Evolutionary conservation across 352 stramenopile species (phyloP).

Genomic region (Globisporangium camurandrum): DNA sequence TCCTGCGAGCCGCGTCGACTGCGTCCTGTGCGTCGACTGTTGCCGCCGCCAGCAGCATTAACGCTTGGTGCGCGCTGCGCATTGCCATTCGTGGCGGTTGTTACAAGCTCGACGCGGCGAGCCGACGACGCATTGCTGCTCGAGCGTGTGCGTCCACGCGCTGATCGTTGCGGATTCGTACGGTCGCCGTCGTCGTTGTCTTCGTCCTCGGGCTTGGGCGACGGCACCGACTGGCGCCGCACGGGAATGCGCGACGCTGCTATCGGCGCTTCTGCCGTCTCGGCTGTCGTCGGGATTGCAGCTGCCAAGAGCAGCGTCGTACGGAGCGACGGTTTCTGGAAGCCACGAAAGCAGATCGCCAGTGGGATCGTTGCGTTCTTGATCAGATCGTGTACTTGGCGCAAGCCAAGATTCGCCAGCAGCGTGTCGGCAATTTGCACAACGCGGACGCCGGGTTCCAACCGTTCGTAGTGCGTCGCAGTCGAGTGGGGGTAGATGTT

Average conservation of each 20-base stretch:
- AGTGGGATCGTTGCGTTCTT: slow-evolving; percentile 66
- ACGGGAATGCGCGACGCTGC: background rate
- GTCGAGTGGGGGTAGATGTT: slow-evolving; percentile 80
- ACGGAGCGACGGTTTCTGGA: slow-evolving; percentile 19
- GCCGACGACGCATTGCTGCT: slow-evolving; percentile 2
- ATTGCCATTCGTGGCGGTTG: background rate
- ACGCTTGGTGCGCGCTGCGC: background rate
- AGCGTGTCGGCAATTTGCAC: slow-evolving; percentile 57
- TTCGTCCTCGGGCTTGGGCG: slow-evolving; percentile 9
- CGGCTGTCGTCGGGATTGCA: slow-evolving; percentile 1
- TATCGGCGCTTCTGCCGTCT: background rate
- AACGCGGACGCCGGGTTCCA: slow-evolving; percentile 63
- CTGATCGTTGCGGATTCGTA: background rate
- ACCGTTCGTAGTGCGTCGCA: slow-evolving; percentile 63
- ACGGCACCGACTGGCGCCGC: slow-evolving; percentile 3
- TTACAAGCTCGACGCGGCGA: slow-evolving; percentile 7
- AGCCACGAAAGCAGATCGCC: slow-evolving; percentile 53
- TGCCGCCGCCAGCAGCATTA: too few species aligned
- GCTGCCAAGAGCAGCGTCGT: slow-evolving; percentile 9
- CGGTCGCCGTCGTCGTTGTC: background rate
- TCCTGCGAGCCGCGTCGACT: slow-evolving; percentile 11
- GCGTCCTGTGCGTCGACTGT: slow-evolving; percentile 4
- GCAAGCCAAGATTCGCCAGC: slow-evolving; percentile 58
- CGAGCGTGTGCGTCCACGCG: slow-evolving; percentile 2
- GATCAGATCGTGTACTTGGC: slow-evolving; percentile 81